A percentile compares a stretch with the other conserved stretches of the same genome.
Evolutionary conservation across 2,329 filamentous ascomycete genomes (phyloP).

Genomic region (Huntiella moniliformis): DNA sequence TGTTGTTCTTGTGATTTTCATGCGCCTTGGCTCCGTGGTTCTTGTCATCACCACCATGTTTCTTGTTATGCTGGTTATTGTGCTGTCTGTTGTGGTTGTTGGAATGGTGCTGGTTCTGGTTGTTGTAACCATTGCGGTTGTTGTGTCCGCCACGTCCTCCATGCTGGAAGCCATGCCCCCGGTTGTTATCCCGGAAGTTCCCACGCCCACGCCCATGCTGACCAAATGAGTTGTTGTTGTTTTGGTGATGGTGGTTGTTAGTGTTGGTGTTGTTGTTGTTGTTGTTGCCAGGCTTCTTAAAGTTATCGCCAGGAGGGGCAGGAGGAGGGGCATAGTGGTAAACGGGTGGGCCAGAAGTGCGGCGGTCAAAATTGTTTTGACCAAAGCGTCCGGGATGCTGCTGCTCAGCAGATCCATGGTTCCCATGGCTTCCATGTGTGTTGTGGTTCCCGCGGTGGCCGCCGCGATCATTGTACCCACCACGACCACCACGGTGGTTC

Average conservation of each 20-base stretch:
- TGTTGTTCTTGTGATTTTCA: slow-evolving; percentile 20
- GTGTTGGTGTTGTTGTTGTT: slow-evolving; percentile 17
- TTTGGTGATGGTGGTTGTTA: slow-evolving; percentile 16
- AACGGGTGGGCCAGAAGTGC: slow-evolving; percentile 14
- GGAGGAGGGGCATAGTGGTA: slow-evolving; percentile 24
- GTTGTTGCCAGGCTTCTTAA: neutral
- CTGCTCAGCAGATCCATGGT: slow-evolving; percentile 7
- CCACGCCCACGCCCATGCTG: slow-evolving; percentile 20
- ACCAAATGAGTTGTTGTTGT: slow-evolving; percentile 15
- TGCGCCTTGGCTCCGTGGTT: neutral
- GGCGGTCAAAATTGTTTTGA: slow-evolving; percentile 9
- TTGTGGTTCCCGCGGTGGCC: slow-evolving; percentile 14
- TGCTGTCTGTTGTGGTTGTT: slow-evolving; percentile 15
- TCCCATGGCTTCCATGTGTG: slow-evolving; percentile 14
- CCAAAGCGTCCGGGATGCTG: slow-evolving; percentile 9
- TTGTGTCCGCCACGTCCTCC: slow-evolving; percentile 28
- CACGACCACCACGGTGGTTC: slow-evolving; percentile 6
- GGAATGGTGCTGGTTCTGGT: slow-evolving; percentile 17
- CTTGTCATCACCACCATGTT: slow-evolving; percentile 4
- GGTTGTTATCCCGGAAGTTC: slow-evolving; percentile 17
- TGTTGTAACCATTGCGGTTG: slow-evolving; percentile 24
- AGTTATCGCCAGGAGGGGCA: slow-evolving; percentile 17
- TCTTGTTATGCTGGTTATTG: slow-evolving; percentile 13
- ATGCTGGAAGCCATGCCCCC: slow-evolving; percentile 14
- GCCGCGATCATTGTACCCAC: slow-evolving; percentile 27